These are phyloP conservation scores for Podospora didyma DNA, from an alignment of 495 filamentous ascomycete species.

Conservation along the genomic window DNA sequence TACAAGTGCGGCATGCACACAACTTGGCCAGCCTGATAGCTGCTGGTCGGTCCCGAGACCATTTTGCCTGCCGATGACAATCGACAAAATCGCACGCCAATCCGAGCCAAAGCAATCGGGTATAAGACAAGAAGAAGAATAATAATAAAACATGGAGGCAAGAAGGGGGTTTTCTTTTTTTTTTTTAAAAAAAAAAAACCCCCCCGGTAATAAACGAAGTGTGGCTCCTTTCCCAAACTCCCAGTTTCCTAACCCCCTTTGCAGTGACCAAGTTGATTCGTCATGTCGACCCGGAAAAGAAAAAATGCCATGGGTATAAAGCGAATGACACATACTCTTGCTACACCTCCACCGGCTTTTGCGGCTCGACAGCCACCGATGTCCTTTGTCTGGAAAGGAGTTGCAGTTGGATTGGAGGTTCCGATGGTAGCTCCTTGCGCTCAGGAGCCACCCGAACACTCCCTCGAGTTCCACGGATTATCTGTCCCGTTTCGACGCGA, in stretches of 20 bases:
- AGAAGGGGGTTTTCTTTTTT: neutral
- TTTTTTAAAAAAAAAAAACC: slow-evolving; percentile 1
- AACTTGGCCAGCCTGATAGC: neutral
- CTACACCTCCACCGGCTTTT: slow-evolving; percentile 32
- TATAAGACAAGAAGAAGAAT: slow-evolving; percentile 19
- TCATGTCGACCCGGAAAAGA: neutral
- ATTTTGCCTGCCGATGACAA: neutral
- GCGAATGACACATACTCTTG: slow-evolving; percentile 1
- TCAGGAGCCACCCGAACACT: slow-evolving; percentile 46
- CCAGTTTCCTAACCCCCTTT: neutral
- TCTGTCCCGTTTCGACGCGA: slow-evolving; percentile 65
- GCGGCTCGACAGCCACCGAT: slow-evolving; percentile 19
- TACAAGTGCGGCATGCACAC: neutral
- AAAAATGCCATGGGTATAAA: slow-evolving; percentile 6
- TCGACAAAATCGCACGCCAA: neutral
- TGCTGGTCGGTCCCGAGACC: neutral
- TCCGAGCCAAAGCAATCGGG: slow-evolving; percentile 15
- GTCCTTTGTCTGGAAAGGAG: slow-evolving; percentile 30
- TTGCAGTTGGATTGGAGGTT: slow-evolving; percentile 33
- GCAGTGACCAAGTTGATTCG: too few species aligned
- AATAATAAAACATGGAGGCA: neutral
- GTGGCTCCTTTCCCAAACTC: neutral
- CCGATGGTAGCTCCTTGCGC: slow-evolving; percentile 14
- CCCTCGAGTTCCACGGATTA: slow-evolving; percentile 56
- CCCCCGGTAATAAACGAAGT: neutral